Evolutionary conservation across 345 rosid genomes (phyloP), one percentile per base, ranked within the genome.

Genomic region (Eucalyptus leucophloia): DNA sequence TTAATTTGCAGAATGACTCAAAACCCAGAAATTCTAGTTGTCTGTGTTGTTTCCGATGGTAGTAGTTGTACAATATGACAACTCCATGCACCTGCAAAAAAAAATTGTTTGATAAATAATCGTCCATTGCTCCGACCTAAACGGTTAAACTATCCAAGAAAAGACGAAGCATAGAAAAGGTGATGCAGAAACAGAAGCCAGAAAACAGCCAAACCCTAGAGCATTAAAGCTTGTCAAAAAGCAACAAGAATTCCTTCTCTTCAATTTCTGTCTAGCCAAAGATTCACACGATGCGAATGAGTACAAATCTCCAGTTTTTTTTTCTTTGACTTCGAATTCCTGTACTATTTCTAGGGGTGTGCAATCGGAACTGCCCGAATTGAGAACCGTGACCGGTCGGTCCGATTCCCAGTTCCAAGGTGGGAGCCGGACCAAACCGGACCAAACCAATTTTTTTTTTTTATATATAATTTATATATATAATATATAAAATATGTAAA

Each of bases 51-150:
- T 90, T 97, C 90, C 97, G 92, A 90, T 95, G 94, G 92, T 94
- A 95, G 82, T 95, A 95, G 88, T 98, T 98, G 95, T 94, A 97
- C 44, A 98, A 89, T 88, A 97, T 88, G 87, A 95, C 97, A 91
- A 95, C 96, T 44, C 96, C 97, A 90, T 93, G 94, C 86, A 97
- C 93, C 99, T 98, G 92, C 80, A 45, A 32, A 30, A 72, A 50
- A 50, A 56, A 50, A 72, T 28, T 26, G 50, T 45, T 21, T 34
- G 10, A 87, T 53, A 17, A 9, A 34, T 37, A 69, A 34, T 34
- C 5, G 24, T 69, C 37, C 7, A 11, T 37, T 34, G 13, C 24
- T 69, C 10, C 19, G 44, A 34, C 44, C 81, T 54, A 40, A 65
- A 60, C 2, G 5, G 42, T 69, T 34, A 18, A 34, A 69, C 37